Evolutionary conservation across 1,284 basidiomycete species (phyloP).

Genomic region (Ceratobasidium sp.): DNA sequence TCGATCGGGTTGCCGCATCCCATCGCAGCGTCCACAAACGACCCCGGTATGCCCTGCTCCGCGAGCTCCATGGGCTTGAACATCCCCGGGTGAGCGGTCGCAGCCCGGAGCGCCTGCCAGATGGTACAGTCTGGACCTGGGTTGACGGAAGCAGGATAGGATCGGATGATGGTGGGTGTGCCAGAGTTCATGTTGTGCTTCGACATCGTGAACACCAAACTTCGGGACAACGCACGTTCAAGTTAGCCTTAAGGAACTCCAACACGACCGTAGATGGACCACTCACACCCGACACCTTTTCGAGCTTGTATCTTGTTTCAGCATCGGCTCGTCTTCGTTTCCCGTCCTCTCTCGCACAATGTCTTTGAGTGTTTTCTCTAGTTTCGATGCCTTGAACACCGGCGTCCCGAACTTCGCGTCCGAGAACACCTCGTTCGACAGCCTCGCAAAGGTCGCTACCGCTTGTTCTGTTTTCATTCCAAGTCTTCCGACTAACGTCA

Average conservation of each 20-base stretch:
- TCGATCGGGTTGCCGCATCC: slow-evolving; percentile 42
- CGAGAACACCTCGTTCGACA: slow-evolving; percentile 13
- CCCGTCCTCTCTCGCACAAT: slow-evolving; percentile 1
- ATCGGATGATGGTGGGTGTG: slow-evolving; percentile 19
- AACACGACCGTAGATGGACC: too few species aligned
- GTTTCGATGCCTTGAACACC: slow-evolving; percentile 26
- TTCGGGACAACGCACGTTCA: neutral
- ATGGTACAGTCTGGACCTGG: slow-evolving; percentile 10
- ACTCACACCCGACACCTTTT: slow-evolving; percentile 1
- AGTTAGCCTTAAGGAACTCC: neutral
- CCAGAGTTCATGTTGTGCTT: slow-evolving; percentile 33
- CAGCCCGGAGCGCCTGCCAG: slow-evolving; percentile 23
- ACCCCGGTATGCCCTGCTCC: neutral
- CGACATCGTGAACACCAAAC: slow-evolving; percentile 29
- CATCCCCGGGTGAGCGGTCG: slow-evolving; percentile 30
- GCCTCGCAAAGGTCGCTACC: neutral
- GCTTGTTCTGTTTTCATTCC: slow-evolving; percentile 12
- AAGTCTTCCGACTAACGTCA: slow-evolving; percentile 10
- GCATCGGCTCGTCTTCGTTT: slow-evolving; percentile 13
- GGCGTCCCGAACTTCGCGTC: slow-evolving; percentile 1
- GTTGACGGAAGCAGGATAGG: slow-evolving; percentile 10
- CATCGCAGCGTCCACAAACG: slow-evolving; percentile 32
- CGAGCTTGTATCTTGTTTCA: neutral
- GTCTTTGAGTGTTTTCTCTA: slow-evolving; percentile 2
- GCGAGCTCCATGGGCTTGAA: slow-evolving; percentile 33